Percentiles rank a stretch among this genome's conserved stretches.
Conservation (phyloP, 768 basidiomycete species). For the Trametes elegans region DNA sequence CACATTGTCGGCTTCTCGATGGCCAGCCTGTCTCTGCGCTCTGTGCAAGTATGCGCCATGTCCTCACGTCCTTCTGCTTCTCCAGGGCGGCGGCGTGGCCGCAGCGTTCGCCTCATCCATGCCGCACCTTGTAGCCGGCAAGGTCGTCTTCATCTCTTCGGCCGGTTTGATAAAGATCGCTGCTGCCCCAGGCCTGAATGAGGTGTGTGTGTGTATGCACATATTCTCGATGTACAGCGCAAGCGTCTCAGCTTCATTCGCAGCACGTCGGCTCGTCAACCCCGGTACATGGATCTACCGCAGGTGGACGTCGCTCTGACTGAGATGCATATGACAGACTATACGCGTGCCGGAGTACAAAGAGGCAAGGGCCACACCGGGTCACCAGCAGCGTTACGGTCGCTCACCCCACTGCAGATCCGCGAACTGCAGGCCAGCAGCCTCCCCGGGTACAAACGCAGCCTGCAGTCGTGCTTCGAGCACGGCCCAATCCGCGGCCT, state of each 20-base stretch:
- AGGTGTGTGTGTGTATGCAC: conserved; percentile 29
- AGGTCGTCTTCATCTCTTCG: conserved; percentile 62
- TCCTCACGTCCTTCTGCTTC: neutral
- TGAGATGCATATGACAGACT: neutral
- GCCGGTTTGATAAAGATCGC: conserved; percentile 54
- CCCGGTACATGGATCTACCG: neutral
- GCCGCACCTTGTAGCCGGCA: conserved; percentile 64
- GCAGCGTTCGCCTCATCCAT: conserved; percentile 67
- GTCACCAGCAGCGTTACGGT: no score
- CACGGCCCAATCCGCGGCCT: conserved; percentile 28
- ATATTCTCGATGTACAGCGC: neutral
- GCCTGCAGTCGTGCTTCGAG: conserved; percentile 53
- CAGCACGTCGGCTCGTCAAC: neutral
- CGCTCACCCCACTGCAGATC: no score
- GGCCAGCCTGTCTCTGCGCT: conserved; percentile 39
- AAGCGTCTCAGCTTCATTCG: neutral
- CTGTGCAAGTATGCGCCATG: neutral
- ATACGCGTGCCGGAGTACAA: conserved; percentile 1
- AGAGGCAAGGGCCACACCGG: no score
- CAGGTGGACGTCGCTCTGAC: neutral
- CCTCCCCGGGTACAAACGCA: conserved; percentile 66
- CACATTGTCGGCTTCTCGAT: conserved; percentile 72
- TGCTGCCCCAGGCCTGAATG: no score
- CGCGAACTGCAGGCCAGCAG: conserved; percentile 70
- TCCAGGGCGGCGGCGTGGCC: conserved; percentile 70